Evolutionary conservation across 345 rosid genomes (phyloP).

Genomic region (Corymbia maculata): DNA sequence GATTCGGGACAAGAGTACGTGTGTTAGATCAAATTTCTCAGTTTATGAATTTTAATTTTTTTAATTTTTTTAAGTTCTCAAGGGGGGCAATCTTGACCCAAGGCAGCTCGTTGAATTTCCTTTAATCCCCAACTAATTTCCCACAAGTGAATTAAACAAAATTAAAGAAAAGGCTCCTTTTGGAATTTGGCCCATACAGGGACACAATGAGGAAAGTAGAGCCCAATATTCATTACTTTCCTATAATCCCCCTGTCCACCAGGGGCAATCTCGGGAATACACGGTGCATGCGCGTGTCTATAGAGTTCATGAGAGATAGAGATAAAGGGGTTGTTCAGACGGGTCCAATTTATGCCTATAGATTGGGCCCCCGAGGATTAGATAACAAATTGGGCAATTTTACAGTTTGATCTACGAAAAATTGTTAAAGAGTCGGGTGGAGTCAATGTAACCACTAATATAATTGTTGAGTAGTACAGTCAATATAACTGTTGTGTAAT

Average conservation of each 20-base stretch:
- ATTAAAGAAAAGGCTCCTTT: neutral
- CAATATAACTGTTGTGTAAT: too few relatives aligned
- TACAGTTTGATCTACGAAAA: fast-evolving
- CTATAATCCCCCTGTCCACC: neutral
- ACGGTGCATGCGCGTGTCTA: neutral
- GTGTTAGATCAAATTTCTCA: too few relatives aligned
- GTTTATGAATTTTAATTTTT: neutral
- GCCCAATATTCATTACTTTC: neutral
- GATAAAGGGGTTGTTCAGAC: neutral
- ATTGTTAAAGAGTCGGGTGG: neutral
- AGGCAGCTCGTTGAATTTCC: neutral
- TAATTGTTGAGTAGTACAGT: too few relatives aligned
- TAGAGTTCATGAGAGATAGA: neutral
- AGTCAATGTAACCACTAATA: too few relatives aligned
- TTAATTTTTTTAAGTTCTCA: neutral
- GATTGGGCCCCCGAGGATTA: too few relatives aligned
- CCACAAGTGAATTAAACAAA: neutral
- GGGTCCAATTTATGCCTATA: neutral
- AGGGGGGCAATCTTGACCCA: neutral
- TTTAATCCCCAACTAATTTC: neutral
- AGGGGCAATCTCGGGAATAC: neutral
- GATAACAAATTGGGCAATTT: too few relatives aligned
- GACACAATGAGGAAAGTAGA: neutral
- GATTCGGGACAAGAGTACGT: too few relatives aligned
- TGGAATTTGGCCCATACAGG: neutral